Base-by-base conservation (phyloP, 306 rosid species). In the Echinosophora koreensis region DNA sequence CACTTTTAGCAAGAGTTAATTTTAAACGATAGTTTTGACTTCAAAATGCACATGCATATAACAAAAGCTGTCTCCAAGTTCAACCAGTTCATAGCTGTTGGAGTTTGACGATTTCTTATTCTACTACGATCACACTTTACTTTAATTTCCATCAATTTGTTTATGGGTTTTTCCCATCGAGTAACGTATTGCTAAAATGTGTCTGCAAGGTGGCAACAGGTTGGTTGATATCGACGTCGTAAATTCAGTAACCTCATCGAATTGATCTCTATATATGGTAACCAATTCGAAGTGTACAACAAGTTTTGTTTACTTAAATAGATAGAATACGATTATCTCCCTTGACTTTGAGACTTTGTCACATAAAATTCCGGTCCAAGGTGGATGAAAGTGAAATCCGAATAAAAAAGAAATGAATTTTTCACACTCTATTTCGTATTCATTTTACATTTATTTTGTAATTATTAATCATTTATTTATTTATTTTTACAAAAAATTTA, bases 151-250 rank as follows among this genome's bases (percentile, higher is more conserved):
- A 28, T 39, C 1, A 39, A 38, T 61, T 18, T 76, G 30, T 50
- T 37, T 54, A 49, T 47, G 22, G 69, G 14, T 54, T 66, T 27
- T 58, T 41, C 17, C 18, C 3, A 58, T 67, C 38, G 46, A 28
- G 65, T 67, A 81, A 62, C 41, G 66, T 50, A 6, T 1, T 74
- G 15, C 6, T 30, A 6, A 54, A 55, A 18, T 35, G 70, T 78
- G 77, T 55, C 39, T 62, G 78, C 73, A 17, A 76, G 77, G 77
- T 81, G 85, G 74, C 78, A 81, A 70, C 74, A 69, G 69, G 69
- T 70, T 32, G 61, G 71, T 75, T 69, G 60, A 74, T 67, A 44
- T 41, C 22, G 66, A 80, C 38, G 14, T 37, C 49, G 52, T 51
- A 38, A 42, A 60, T 46, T 66, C 79, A 47, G 18, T 16, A 52